Evolutionary conservation across 352 stramenopile genomes (phyloP), one percentile per base, ranked within the genome.

Genomic region (Pseudoperonospora humuli): DNA sequence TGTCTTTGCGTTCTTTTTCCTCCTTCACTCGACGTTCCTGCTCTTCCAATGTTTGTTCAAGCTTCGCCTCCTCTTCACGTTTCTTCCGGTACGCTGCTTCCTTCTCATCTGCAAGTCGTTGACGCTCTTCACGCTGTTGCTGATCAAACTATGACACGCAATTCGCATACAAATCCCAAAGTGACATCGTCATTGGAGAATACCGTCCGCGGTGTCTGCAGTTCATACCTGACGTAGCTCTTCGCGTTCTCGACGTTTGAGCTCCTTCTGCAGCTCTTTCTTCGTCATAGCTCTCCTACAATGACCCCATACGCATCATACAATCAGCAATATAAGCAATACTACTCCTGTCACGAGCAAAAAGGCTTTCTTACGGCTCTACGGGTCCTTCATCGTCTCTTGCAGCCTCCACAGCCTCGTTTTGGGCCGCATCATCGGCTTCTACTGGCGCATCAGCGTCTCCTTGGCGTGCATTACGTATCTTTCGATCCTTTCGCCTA

Each of bases 241-340:
- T 50, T 90, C 78, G 3, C 73, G 66, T 57, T 90, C 78, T 28
- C 67, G 75, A 42, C 70, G 73, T 59, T 87, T 86, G 6, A 83
- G 58, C 36, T 86, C 78, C 64, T 87, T 87, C 45, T 81, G 67
- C 36, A 90, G 49, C 50, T 87, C 78, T 28, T 78, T 84, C 64
- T 83, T 84, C 21, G 67, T 84, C 70, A 84, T 80, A 28, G 59
- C 57, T 45, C 59, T 61, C 14, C 68, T 79, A 24, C 1, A 35
- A 28, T 1, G 5, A 10, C 6, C 17, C 43, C 2, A 46, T 7
- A 50, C 1, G 7, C 25, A 28, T 14, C 7, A 24, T 29, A 26
- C 15, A 11, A 9, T 52, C 39, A 43, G 10, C 28, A 10, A 50
- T 9, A 42, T 39, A 1, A 48, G 23, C 32, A 25, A 17, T 5